These are phyloP conservation scores for Tremella yokohamensis DNA, from an alignment of 768 basidiomycete species.

Conservation along the genomic window DNA sequence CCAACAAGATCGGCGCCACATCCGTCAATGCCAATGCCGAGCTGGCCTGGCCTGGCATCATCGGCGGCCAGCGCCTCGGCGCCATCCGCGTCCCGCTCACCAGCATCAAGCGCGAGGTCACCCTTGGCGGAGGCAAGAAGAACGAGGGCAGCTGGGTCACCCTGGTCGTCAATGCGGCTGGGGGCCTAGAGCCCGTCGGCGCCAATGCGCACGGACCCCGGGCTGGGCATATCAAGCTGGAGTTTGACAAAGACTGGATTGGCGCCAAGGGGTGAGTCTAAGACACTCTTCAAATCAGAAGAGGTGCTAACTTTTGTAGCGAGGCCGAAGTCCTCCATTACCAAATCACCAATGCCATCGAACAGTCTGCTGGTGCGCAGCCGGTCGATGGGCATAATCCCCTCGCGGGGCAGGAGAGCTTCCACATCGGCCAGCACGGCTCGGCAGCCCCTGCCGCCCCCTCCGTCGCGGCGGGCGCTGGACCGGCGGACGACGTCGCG, in stretches of 20 bases:
- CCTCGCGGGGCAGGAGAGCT: no score
- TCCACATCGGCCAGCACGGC: no score
- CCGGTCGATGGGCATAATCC: no score
- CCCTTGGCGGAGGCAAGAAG: slow-evolving; percentile 32
- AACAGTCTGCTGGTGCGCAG: slow-evolving; percentile 6
- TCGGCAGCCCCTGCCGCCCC: no score
- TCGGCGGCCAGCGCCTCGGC: slow-evolving; percentile 33
- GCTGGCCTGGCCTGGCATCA: slow-evolving; percentile 32
- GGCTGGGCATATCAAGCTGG: slow-evolving; percentile 42
- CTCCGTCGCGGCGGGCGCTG: no score
- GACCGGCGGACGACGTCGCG: no score
- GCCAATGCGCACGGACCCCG: slow-evolving; percentile 14
- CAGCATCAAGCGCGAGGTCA: slow-evolving; percentile 28
- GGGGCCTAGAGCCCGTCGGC: slow-evolving; percentile 3
- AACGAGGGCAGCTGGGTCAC: slow-evolving; percentile 12
- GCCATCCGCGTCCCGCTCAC: slow-evolving; percentile 24
- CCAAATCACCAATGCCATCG: slow-evolving; percentile 33
- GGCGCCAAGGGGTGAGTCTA: slow-evolving; percentile 46
- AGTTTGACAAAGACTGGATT: slow-evolving; percentile 50
- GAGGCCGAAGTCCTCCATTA: slow-evolving; percentile 44
- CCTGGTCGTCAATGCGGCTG: not conserved
- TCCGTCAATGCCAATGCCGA: slow-evolving; percentile 33
- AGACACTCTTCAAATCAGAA: slow-evolving; percentile 6
- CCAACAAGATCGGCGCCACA: slow-evolving; percentile 27
- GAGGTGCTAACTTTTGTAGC: slow-evolving; percentile 11